Conservation (phyloP, 1,139 yeast species). For the Kurtzmaniella quercitrusa region DNA sequence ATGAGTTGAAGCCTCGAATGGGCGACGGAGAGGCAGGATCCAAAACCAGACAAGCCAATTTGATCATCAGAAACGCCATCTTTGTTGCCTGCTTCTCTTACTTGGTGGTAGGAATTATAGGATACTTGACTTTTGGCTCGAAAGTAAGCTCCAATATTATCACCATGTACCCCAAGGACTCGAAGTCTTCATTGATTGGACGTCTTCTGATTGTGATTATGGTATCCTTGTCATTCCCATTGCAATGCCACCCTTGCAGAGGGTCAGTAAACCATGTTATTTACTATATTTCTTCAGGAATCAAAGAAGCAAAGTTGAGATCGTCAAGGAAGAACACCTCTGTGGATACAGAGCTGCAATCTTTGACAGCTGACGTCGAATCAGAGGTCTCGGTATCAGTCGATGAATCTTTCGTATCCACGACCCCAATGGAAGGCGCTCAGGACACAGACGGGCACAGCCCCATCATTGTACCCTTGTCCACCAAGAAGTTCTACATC, state of each 20-base stretch:
- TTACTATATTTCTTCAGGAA: slow-evolving; percentile 43
- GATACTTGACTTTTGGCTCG: slow-evolving; percentile 84
- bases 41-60: slow-evolving; percentile 48
- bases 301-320: slow-evolving; percentile 10
- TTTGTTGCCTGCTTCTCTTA: slow-evolving; percentile 60
- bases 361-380: slow-evolving; percentile 20
- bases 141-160: slow-evolving; percentile 65
- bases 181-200: slow-evolving; percentile 60
- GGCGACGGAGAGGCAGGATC: slow-evolving; percentile 40
- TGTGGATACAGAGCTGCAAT: slow-evolving; percentile 1
- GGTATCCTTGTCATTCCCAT: slow-evolving; percentile 67
- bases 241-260: slow-evolving; percentile 78
- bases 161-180: slow-evolving; percentile 59
- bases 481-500: slow-evolving; percentile 49
- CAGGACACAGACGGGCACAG: slow-evolving; percentile 48
- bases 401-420: slow-evolving; percentile 38
- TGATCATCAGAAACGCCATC: slow-evolving; percentile 53
- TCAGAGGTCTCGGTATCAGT: slow-evolving; percentile 13
- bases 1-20: slow-evolving; percentile 47
- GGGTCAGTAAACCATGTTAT: slow-evolving; percentile 66
- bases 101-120: slow-evolving; percentile 70
- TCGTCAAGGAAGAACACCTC: slow-evolving; percentile 10
- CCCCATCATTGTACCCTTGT: slow-evolving; percentile 50
- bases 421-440: slow-evolving; percentile 49
- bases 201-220: slow-evolving; percentile 65